Evolutionary conservation across 768 basidiomycete genomes (phyloP), one percentile per base, ranked within the genome.

Genomic region (Lactarius sp.): DNA sequence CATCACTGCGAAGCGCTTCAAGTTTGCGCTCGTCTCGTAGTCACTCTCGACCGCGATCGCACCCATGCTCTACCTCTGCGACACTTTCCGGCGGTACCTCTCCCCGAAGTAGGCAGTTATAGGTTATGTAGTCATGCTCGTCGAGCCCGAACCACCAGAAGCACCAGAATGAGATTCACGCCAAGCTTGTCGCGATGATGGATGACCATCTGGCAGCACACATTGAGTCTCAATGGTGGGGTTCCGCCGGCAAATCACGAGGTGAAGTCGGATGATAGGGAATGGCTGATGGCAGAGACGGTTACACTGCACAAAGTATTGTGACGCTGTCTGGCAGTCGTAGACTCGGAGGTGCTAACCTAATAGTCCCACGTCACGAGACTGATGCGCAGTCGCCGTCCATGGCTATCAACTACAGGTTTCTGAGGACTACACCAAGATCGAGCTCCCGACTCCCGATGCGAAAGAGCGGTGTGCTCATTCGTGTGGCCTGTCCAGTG

Each of bases 81-180:
- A 99, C 77, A 88, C 89, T 6, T 92, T 98, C 74, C 82, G 97
- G 53, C 83, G 97, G 66, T 95, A 98, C 78, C 81, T 99, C 37
- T 95, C 85, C 73, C 84, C 88, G 62, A 95, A 94, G 75, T 94
- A 98, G 75, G 93, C 94, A 13, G 93, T 27, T 27, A 27, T 3
- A 2, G 3, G 27, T 3, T 27, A 27, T 27, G 27, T 27, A 27
- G 27, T 98, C 52, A 95, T 98, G 87, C 79, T 98, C 42, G 85
- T 95, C n/a, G 97, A 98, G 75, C 98, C 98, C 73, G 97, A 99
- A 98, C 75, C 98, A 90, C 71, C 96, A 98, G 81, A 96, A 98
- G 74, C 97, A 99, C 75, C 97, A 99, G 75, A 92, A 96, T 72
- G 97, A 98, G 79, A 98, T 99, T 59, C 96, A 98, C 74, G 84